A percentile compares a stretch with the other conserved stretches of the same genome.
Conservation (phyloP, 176 grass and related monocot species). For the Cenchrus americanus region DNA sequence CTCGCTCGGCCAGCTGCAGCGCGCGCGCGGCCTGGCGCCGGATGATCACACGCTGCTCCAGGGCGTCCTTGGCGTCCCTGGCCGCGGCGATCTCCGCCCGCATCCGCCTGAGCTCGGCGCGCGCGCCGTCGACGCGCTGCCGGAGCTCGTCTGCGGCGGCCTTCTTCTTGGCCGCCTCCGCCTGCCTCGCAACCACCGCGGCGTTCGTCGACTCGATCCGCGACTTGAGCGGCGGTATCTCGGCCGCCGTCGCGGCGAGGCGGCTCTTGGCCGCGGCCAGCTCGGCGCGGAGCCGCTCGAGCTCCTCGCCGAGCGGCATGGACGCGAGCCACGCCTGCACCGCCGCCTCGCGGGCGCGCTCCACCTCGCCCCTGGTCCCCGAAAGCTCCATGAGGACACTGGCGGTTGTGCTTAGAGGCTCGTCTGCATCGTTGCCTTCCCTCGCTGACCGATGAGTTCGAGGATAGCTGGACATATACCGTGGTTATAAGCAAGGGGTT, state of each 20-base stretch:
- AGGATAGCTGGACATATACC: not conserved
- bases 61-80: constrained; percentile 21
- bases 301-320: constrained; percentile 48
- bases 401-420: not conserved
- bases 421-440: constrained; percentile 19
- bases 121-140: not conserved
- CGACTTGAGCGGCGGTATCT: constrained; percentile 37
- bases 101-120: constrained; percentile 31
- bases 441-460: not conserved
- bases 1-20: constrained; percentile 43
- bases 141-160: constrained; percentile 37
- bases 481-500: not conserved
- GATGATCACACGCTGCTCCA: constrained; percentile 40
- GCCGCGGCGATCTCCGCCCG: constrained; percentile 32
- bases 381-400: constrained; percentile 13
- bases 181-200: constrained; percentile 21
- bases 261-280: constrained; percentile 42
- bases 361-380: constrained; percentile 40
- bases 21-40: constrained; percentile 40
- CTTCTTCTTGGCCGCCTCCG: constrained; percentile 35
- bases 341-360: constrained; percentile 35
- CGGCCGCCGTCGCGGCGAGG: constrained; percentile 40
- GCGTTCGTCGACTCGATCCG: constrained; percentile 43
- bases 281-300: constrained; percentile 37
- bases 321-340: constrained; percentile 39